Base-by-base conservation (phyloP, 495 filamentous ascomycete genomes). In the Penicillium cinerascens region DNA sequence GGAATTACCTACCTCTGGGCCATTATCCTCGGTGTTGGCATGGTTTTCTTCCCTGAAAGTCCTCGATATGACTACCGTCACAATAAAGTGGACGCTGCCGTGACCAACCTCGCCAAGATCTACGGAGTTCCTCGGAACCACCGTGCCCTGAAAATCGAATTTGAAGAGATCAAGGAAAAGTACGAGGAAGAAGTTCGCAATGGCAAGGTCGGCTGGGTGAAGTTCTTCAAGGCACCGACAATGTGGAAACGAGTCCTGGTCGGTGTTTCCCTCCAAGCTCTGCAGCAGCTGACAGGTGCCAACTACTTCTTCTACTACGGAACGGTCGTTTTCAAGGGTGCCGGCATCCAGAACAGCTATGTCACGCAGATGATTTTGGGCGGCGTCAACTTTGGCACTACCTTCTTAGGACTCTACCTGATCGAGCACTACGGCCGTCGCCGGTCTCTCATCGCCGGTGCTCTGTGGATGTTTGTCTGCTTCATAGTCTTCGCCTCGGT, bases 261-360 rank as follows among this genome's bases (percentile, higher is more conserved):
- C 0, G 89, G 87, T 2, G 77, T 89, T 25, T 58, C 75, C 1
- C 68, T 93, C 1, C 88, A 91, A 54, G 69, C 69, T 21, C 51
- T 74, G 1, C 69, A 74, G 44, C 71, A 74, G 42, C 58, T 74
- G 11, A 72, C 69, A 3, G 71, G 71, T 15, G 69, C 69, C 18
- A 74, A 74, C 53, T 88, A 86, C 72, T 86, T 87, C 70, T 87
- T 89, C 73, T 88, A 89, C 69, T 90, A 87, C 56, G 86, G 87
- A 25, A 86, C 85, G n/a, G 78, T 73, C 17, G 81, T 86, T 58
- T 89, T 90, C 72, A 51, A 74, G 29, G 78, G 82, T 9, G 82
- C 86, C 1, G 87, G 86, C 43, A 79, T 91, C 25, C 60, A 60
- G 8, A 83, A 90, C 63, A 80, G 77, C 44, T 89, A 82, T 64